Base-by-base conservation (phyloP, 1,284 basidiomycete species). In the Puccinia polysora region DNA sequence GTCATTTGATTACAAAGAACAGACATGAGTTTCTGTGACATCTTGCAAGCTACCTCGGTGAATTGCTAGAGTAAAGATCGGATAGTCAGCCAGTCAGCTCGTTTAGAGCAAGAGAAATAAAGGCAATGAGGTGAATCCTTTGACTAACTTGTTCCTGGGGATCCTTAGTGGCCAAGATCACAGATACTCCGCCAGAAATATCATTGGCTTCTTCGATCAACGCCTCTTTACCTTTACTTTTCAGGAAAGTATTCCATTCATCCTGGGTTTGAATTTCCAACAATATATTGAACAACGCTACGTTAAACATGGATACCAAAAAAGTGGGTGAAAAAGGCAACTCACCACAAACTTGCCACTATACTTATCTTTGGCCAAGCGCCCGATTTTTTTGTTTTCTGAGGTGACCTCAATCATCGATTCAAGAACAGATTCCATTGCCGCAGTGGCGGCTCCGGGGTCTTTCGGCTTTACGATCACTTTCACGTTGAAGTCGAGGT, bases 1-100 rank as follows among this genome's bases (percentile, higher is more conserved):
- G 93, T 90, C 77, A 97, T 85, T 81, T 91, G 95, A 52, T 90
- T 89, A 71, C 95, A 88, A 80, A 97, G 89, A 77, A 92, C 84
- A 68, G 86, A 84, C 77, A 97, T 86, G 23, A 96, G 83, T 0
- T 91, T 92, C 7, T 90, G 91, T 1, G 91, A 91, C 72, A 97
- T 83, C 74, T 84, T 86, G 2, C 89, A 85, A 12, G 93, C 90
- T 38, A 70, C 32, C 34, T 70, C 47, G 12, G 56, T 70, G 20
- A 49, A 45, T 59, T 60, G 23, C 67, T 70, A n/a, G 6, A 52
- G 20, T 18, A 15, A 60, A 34, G 18, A 65, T 36, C 15, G 32
- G 18, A 36, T 45, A 49, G 63, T 65, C 32, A 49, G 67, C 30
- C 43, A 52, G 43, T 30, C 15, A 6, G 25, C 7, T 34, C 10